These are phyloP conservation scores for Saturnispora dispora DNA, from an alignment of 805 yeast species.

Conservation along the genomic window DNA sequence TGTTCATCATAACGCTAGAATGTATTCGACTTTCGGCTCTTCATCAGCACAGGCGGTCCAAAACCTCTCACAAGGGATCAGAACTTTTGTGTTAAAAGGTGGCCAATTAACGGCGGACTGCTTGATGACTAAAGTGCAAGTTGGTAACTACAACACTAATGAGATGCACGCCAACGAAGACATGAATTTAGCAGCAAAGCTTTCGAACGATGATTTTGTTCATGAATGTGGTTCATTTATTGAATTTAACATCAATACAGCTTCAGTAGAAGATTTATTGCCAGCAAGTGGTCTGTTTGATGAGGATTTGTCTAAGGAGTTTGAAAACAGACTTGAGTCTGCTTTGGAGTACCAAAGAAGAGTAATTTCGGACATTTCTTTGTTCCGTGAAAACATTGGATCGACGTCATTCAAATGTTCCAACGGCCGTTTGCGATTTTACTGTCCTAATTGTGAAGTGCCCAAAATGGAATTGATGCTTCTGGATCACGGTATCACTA, in stretches of 20 bases:
- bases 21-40: conserved; percentile 31
- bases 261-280: conserved; percentile 7
- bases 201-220: conserved; percentile 20
- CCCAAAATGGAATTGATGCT: conserved; percentile 47
- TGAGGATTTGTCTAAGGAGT: conserved; percentile 10
- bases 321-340: conserved; percentile 8
- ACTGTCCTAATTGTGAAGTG: conserved; percentile 67
- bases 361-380: conserved; percentile 16
- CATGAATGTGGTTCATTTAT: conserved; percentile 39
- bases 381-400: conserved; percentile 21
- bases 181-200: conserved; percentile 29
- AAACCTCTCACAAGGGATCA: conserved; percentile 43
- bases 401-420: conserved; percentile 34
- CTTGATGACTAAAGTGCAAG: conserved; percentile 14
- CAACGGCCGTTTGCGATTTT: conserved; percentile 30
- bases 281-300: conserved; percentile 23
- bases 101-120: conserved; percentile 22
- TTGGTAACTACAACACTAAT: conserved; percentile 15
- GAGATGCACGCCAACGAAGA: conserved; percentile 25
- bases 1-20: conserved; percentile 29
- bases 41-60: conserved; percentile 48
- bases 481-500: conserved; percentile 48
- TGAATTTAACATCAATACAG: conserved; percentile 42
- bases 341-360: conserved; percentile 15
- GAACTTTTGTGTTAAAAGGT: conserved; percentile 30